phyloP scores from a whole-genome alignment of 1,284 basidiomycete genomes.

The Pholiota adiposa region DNA sequence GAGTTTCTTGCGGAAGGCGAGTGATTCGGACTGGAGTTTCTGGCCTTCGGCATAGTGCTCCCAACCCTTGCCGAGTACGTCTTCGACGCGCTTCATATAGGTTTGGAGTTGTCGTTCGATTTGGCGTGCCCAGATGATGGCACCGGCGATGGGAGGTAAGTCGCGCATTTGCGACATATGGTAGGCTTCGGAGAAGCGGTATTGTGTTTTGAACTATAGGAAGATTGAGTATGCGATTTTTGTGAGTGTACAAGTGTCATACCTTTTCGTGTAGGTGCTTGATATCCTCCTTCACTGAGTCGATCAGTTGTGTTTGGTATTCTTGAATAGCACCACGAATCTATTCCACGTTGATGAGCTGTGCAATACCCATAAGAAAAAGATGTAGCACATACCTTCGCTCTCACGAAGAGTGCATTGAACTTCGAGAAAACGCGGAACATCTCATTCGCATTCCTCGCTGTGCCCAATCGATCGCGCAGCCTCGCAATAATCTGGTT shows the following conservation, averaged over 20 bases:
- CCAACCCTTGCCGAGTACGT: conserved; percentile 98
- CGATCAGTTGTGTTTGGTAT: conserved; percentile 97
- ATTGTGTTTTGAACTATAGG: conserved; percentile 87
- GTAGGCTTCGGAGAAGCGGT: conserved; percentile 93
- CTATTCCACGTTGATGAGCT: conserved; percentile 39
- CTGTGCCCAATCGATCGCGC: conserved; percentile 92
- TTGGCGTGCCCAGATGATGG: conserved; percentile 98
- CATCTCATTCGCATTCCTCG: conserved; percentile 98
- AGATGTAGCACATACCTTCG: conserved; percentile 73
- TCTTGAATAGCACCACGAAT: conserved; percentile 98
- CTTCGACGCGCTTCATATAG: conserved; percentile 99
- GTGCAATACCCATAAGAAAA: neutral
- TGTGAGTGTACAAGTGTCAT: conserved; percentile 9
- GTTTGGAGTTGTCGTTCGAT: conserved; percentile 95
- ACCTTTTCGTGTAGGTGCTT: conserved; percentile 93
- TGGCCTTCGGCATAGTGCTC: conserved; percentile 99
- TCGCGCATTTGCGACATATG: conserved; percentile 99
- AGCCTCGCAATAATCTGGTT: conserved; percentile 97
- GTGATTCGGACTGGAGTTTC: conserved; percentile 90
- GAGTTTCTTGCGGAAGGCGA: conserved; percentile 94
- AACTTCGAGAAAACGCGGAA: conserved; percentile 99
- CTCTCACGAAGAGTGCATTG: conserved; percentile 96
- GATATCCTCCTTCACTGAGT: conserved; percentile 98
- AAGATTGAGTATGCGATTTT: conserved; percentile 12
- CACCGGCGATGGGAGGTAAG: conserved; percentile 94